Percentiles rank a stretch among this genome's conserved stretches.
Conservation (phyloP, 163 green algal species). For the Scenedesmus sp. region DNA sequence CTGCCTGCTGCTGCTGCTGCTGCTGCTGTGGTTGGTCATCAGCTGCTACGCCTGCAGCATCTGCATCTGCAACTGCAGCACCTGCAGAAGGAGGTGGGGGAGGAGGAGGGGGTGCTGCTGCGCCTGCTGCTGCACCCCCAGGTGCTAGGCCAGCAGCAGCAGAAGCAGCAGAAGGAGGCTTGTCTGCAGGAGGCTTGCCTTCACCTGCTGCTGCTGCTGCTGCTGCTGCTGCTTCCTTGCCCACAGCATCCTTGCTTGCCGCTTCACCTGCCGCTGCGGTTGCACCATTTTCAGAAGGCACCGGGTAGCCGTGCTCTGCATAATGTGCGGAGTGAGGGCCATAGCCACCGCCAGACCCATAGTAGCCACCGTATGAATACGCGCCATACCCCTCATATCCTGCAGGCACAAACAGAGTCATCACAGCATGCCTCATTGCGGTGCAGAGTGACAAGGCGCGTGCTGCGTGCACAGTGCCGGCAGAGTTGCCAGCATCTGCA, state of each 20-base stretch:
- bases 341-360: not conserved
- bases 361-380: slow-evolving; percentile 24
- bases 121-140: not conserved
- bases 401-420: not conserved
- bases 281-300: slow-evolving; percentile 1
- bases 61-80: slow-evolving; percentile 4
- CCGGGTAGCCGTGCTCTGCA: not conserved
- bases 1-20: slow-evolving; percentile 15
- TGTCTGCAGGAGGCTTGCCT: not conserved
- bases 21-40: slow-evolving; percentile 19
- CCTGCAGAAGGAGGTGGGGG: not conserved
- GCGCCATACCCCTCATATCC: slow-evolving; percentile 49
- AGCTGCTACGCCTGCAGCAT: not conserved
- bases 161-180: not conserved
- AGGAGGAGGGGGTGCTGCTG: not conserved
- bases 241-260: not conserved
- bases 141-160: not conserved
- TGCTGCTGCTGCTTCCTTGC: not conserved
- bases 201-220: not conserved
- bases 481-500: not conserved
- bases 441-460: not conserved
- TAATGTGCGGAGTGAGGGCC: not conserved
- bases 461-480: not conserved
- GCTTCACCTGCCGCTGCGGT: not conserved
- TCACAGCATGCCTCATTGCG: not conserved